Conservation (phyloP, 78 protist genomes). For the Bigelowiella natans region DNA sequence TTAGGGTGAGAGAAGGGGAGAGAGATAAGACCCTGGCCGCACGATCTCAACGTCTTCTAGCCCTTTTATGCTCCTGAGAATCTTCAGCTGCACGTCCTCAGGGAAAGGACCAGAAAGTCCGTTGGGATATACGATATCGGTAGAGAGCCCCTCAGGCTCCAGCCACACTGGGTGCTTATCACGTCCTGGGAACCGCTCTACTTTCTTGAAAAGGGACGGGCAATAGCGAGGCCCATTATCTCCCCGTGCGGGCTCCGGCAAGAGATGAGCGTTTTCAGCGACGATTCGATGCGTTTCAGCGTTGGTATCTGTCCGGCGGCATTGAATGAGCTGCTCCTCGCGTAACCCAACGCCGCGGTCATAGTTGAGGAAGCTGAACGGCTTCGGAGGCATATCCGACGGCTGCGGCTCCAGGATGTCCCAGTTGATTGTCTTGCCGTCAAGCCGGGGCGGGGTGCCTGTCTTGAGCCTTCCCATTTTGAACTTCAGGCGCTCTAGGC, state of each 20-base stretch:
- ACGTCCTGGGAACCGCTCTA: constrained; percentile 27
- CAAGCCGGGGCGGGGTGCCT: constrained; percentile 82
- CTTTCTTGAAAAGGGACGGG: constrained; percentile 74
- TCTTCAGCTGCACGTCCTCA: background rate
- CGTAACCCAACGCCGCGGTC: constrained; percentile 13
- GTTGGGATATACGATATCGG: constrained; percentile 13
- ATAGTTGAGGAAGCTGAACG: constrained; percentile 56
- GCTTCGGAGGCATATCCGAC: constrained; percentile 52
- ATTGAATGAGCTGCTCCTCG: constrained; percentile 15
- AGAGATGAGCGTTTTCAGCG: constrained; percentile 14
- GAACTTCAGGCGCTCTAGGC: constrained; percentile 35
- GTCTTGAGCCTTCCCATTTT: constrained; percentile 65
- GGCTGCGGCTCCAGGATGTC: constrained; percentile 44
- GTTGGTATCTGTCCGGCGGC: constrained; percentile 67
- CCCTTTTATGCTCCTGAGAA: background rate
- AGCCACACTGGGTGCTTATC: constrained; percentile 16
- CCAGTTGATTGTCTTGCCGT: constrained; percentile 42
- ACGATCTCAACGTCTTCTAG: background rate
- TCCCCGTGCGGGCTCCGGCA: constrained; percentile 51
- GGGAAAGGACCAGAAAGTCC: constrained; percentile 12
- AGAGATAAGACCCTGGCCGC: too few relatives aligned
- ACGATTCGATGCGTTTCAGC: constrained; percentile 50
- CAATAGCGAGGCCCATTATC: constrained; percentile 79
- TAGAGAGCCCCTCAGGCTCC: constrained; percentile 9
- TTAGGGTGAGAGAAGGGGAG: too few relatives aligned